phyloP scores from a whole-genome alignment of 2,329 filamentous ascomycete genomes.

The Phaeosphaeriaceae sp. region DNA sequence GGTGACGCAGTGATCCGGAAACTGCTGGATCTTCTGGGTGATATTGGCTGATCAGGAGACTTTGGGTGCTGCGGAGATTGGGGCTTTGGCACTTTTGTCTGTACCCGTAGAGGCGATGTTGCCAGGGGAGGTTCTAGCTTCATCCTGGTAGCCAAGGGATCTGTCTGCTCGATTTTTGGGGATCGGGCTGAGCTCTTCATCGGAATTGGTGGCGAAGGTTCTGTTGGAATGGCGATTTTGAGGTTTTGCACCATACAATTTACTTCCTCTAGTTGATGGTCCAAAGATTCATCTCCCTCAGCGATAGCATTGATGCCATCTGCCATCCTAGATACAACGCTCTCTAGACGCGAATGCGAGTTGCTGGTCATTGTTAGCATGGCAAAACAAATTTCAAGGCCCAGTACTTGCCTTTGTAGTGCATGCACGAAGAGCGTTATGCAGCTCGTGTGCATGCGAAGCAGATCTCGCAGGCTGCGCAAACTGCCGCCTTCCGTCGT shows the following conservation, averaged over 20 bases:
- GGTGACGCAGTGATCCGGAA: conserved; percentile 11
- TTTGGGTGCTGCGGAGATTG: conserved; percentile 8
- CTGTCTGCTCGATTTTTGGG: conserved; percentile 13
- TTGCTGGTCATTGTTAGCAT: conserved; percentile 30
- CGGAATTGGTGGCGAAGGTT: conserved; percentile 18
- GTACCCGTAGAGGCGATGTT: conserved; percentile 1
- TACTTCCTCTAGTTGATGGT: conserved; percentile 39
- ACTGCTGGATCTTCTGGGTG: conserved; percentile 1
- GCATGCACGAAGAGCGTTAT: conserved; percentile 51
- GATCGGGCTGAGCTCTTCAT: conserved; percentile 24
- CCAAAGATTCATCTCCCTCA: conserved; percentile 25
- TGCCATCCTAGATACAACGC: conserved; percentile 38
- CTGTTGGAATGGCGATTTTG: conserved; percentile 17
- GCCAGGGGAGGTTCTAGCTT: neutral
- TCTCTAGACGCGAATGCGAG: conserved; percentile 42
- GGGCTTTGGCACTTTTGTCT: conserved; percentile 8
- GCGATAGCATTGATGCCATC: conserved; percentile 43
- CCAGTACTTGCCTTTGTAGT: conserved; percentile 46
- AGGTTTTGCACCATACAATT: conserved; percentile 38
- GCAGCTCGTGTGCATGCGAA: conserved; percentile 53
- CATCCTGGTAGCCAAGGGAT: neutral
- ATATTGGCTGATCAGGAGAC: conserved; percentile 7
- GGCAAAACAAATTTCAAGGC: neutral
- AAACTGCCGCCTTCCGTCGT: conserved; percentile 54
- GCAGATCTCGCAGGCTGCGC: conserved; percentile 46